A percentile compares a stretch with the other conserved stretches of the same genome.
Conservation (phyloP, 1,284 basidiomycete species). For the Pholiota adiposa region DNA sequence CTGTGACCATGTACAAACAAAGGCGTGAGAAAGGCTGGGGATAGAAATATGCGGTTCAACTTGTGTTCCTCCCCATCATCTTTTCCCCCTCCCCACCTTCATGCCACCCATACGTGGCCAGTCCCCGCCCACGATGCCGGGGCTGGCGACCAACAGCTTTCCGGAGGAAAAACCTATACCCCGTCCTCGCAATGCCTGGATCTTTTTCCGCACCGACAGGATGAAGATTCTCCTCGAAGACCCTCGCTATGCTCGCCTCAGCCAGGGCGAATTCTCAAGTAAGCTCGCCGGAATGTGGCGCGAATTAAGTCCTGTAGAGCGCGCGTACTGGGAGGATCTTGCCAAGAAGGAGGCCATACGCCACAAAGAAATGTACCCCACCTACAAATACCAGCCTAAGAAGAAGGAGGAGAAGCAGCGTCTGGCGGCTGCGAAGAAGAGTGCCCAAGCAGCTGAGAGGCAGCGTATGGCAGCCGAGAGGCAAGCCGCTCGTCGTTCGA, state of each 20-base stretch:
- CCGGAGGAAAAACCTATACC: slow-evolving; percentile 11
- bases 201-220: slow-evolving; percentile 83
- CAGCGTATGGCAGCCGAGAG: slow-evolving; percentile 27
- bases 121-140: background rate
- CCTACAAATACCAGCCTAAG: slow-evolving; percentile 75
- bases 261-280: slow-evolving; percentile 77
- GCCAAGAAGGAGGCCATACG: slow-evolving; percentile 76
- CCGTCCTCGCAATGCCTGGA: slow-evolving; percentile 87
- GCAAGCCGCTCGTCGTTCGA: background rate
- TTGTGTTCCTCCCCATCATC: slow-evolving; percentile 4
- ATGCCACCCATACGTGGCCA: background rate
- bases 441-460: slow-evolving; percentile 30
- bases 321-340: slow-evolving; percentile 67
- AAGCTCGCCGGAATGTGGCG: slow-evolving; percentile 76
- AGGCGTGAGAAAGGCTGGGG: background rate
- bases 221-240: slow-evolving; percentile 42
- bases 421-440: slow-evolving; percentile 41
- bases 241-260: slow-evolving; percentile 46
- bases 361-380: slow-evolving; percentile 65
- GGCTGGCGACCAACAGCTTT: background rate
- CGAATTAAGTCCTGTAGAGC: slow-evolving; percentile 54
- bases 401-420: slow-evolving; percentile 67
- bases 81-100: slow-evolving; percentile 5
- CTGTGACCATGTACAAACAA: background rate
- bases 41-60: background rate